Evolutionary conservation across 352 stramenopile genomes (phyloP).

Genomic region (Phytopythium delawarense): DNA sequence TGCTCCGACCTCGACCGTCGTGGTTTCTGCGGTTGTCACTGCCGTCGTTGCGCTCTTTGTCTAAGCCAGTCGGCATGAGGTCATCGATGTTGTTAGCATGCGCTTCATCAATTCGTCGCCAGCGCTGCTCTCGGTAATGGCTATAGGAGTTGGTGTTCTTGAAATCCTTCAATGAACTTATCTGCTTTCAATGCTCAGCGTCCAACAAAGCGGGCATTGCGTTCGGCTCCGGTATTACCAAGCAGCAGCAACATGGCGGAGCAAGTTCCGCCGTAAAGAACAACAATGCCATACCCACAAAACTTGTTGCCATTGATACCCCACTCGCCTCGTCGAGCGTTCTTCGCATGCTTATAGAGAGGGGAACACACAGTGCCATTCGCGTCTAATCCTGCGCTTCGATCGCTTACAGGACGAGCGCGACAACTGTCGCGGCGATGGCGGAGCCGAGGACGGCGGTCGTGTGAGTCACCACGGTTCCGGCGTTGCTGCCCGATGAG

Average conservation of each 20-base stretch:
- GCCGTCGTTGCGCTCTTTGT: neutral
- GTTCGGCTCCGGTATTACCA: too few species aligned
- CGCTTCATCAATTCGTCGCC: too few species aligned
- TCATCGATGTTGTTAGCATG: too few species aligned
- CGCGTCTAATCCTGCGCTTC: neutral
- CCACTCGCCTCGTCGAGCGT: neutral
- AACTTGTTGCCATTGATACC: neutral
- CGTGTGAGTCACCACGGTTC: conserved; percentile 8
- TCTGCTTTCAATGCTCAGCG: too few species aligned
- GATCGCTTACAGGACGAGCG: conserved; percentile 23
- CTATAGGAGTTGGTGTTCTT: too few species aligned
- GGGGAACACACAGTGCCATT: neutral
- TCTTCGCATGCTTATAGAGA: neutral
- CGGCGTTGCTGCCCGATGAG: conserved; percentile 15
- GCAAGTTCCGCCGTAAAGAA: too few species aligned
- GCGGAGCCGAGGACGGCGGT: conserved; percentile 14
- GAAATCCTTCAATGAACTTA: too few species aligned
- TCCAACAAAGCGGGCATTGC: too few species aligned
- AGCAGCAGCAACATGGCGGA: too few species aligned
- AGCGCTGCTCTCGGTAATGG: too few species aligned
- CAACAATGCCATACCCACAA: neutral
- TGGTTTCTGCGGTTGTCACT: neutral
- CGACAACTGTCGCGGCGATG: conserved; percentile 12
- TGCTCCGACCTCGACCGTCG: conserved; percentile 4
- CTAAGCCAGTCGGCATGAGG: neutral